Percentiles rank a stretch among this genome's conserved stretches.
phyloP scores from a whole-genome alignment of 306 rosid species.

The Pterocarpus santalinus region DNA sequence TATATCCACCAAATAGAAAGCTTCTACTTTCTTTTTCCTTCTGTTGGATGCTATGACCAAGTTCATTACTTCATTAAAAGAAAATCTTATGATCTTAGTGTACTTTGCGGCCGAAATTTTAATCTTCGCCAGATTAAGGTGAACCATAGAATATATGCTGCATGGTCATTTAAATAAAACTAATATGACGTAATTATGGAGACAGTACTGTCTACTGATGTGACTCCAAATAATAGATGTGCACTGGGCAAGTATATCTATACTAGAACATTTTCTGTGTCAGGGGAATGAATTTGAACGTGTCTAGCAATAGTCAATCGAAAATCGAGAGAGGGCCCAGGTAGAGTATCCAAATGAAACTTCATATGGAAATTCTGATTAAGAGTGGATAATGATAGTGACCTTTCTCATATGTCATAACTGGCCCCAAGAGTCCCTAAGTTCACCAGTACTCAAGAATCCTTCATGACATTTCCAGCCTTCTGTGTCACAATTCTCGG shows the following conservation, averaged over 20 bases:
- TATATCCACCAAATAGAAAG: too few species aligned
- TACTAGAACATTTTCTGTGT: too few species aligned
- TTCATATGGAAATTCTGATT: conserved; percentile 60
- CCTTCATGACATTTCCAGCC: conserved; percentile 62
- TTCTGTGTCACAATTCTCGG: conserved; percentile 34
- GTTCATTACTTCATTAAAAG: too few species aligned
- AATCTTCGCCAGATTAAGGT: too few species aligned
- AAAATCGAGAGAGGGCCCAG: not conserved
- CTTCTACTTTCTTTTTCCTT: not conserved
- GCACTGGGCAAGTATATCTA: too few species aligned
- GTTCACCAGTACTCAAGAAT: conserved; percentile 37
- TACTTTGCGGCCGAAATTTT: too few species aligned
- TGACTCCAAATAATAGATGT: not conserved
- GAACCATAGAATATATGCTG: too few species aligned
- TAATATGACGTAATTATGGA: too few species aligned
- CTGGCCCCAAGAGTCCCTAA: conserved; percentile 51
- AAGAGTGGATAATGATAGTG: conserved; percentile 66
- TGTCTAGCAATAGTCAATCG: not conserved
- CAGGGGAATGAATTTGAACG: conserved; percentile 1
- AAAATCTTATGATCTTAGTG: too few species aligned
- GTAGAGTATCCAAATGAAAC: conserved; percentile 10
- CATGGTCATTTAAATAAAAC: too few species aligned
- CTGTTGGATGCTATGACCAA: not conserved
- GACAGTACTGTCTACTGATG: too few species aligned
- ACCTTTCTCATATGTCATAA: conserved; percentile 53